A percentile compares a stretch with the other conserved stretches of the same genome.
Evolutionary conservation across 140 eudicot genomes (phyloP).

Genomic region (Flaveria floridana): DNA sequence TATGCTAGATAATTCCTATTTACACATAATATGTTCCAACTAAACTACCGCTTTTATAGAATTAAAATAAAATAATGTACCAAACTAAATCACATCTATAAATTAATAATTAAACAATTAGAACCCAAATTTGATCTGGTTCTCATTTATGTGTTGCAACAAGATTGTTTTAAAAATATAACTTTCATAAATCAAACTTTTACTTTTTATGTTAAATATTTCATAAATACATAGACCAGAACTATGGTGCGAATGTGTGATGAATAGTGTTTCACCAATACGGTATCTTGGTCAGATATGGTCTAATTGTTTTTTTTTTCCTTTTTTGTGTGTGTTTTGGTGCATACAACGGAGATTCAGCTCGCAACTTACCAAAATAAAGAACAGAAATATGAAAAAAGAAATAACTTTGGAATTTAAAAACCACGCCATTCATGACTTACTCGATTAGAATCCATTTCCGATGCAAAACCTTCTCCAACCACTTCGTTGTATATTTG

Average conservation of each 20-base stretch:
- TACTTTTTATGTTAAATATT: not conserved
- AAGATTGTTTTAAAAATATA: not conserved
- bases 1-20: not conserved
- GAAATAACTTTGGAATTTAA: constrained; percentile 6
- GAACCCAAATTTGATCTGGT: not conserved
- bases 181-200: not conserved
- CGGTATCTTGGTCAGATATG: not conserved
- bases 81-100: not conserved
- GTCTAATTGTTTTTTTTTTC: not conserved
- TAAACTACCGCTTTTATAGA: not conserved
- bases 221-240: not conserved
- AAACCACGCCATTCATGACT: constrained; percentile 28
- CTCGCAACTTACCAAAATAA: constrained; percentile 11
- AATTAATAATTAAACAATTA: not conserved
- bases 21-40: not conserved
- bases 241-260: not conserved
- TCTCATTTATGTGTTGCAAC: not conserved
- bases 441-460: constrained; percentile 52
- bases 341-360: constrained; percentile 2
- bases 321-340: not conserved
- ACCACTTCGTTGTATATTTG: constrained; percentile 52
- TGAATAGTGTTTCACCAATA: not conserved
- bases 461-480: constrained; percentile 42
- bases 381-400: constrained; percentile 8
- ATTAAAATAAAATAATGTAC: not conserved